These are phyloP conservation scores for Solanum chaucha DNA, from an alignment of 257 asterid species.

Conservation along the genomic window DNA sequence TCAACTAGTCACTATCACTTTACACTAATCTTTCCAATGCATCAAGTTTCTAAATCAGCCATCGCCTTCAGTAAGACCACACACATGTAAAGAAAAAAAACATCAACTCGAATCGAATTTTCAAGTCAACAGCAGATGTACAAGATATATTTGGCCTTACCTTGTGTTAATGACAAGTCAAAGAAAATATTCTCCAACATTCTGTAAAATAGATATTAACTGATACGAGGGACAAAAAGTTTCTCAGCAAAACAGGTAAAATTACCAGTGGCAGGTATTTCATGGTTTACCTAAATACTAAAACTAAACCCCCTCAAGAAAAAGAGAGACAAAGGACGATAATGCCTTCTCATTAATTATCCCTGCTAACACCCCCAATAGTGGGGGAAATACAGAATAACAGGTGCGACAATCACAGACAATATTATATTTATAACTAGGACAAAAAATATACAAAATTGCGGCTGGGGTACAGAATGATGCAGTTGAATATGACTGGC, in stretches of 20 bases:
- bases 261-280: background rate
- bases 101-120: background rate
- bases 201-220: background rate
- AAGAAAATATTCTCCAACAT: background rate
- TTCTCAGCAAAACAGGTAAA: background rate
- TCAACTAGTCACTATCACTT: background rate
- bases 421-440: background rate
- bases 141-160: background rate
- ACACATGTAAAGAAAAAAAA: background rate
- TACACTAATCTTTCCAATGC: background rate
- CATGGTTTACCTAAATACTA: background rate
- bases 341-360: background rate
- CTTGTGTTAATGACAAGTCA: background rate
- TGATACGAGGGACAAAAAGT: background rate
- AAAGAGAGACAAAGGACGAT: background rate
- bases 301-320: background rate
- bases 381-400: background rate
- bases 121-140: background rate
- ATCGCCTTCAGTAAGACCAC: background rate
- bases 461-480: background rate
- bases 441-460: background rate
- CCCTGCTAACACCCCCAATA: background rate
- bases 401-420: background rate
- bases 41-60: background rate
- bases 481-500: slow-evolving; percentile 5